Base-by-base conservation (phyloP, 441 rosid species). In the Populus hybrid region DNA sequence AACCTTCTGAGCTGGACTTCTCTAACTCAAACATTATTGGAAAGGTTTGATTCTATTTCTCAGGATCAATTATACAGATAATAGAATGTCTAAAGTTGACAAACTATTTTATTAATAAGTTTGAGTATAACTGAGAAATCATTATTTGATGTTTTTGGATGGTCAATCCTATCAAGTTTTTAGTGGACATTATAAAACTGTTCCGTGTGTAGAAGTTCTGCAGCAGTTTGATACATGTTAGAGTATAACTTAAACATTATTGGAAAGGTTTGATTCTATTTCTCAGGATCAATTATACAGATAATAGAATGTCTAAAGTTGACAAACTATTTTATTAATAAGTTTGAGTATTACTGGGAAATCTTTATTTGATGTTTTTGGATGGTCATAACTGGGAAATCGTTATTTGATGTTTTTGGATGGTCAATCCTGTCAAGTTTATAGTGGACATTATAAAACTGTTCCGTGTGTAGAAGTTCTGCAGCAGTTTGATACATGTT, bases 1-100 rank as follows among this genome's bases (percentile, higher is more conserved):
- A 95, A 46, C 99, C 98, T n/a, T 81, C 95, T 42, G 99, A 95
- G 89, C 89, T 95, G 40, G 97, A 94, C 82, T 95, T 95, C 84
- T 90, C 97, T 10, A 91, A 83, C 79, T 89, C 94, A 1, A 65
- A 81, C 3, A 88, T 85, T 78, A 93, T 92, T 73, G 98, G 99
- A 78, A 96, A 94, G 98, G 99, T 93, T 74, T 77, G 83, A 32
- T 69, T 64, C 64, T 61, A 32, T 78, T 73, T 57, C 77, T 59
- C 53, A 30, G 4, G 61, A 30, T 75, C 68, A 14, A 71, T 75
- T 32, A 30, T 73, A 30, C 74, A 59, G 28, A 59, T 38, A 28
- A 4, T 23, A 57, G 59, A 50, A 50, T 61, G 42, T 7, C 42
- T n/a, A 9, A n/a, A 36, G 65, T 35, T 73, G 50, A 63, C 69